phyloP scores from a whole-genome alignment of 208 protist genomes.

The Leishmania guyanensis region DNA sequence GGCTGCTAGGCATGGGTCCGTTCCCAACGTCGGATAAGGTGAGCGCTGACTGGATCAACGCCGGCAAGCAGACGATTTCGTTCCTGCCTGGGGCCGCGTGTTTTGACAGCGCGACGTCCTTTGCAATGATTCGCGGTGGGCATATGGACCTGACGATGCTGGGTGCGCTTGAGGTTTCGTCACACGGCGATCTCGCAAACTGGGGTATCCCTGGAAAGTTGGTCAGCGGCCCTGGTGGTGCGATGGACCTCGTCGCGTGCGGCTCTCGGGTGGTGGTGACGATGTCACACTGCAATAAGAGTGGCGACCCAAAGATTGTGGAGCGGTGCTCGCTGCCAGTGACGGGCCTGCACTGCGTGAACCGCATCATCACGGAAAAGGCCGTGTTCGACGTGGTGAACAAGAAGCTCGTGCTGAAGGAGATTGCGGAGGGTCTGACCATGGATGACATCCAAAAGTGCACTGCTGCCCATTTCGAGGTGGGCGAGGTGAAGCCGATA shows the following conservation, averaged over 20 bases:
- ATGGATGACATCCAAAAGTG: slow-evolving; percentile 92
- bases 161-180: slow-evolving; percentile 94
- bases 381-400: slow-evolving; percentile 95
- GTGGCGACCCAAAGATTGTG: slow-evolving; percentile 95
- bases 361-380: slow-evolving; percentile 97
- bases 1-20: slow-evolving; percentile 93
- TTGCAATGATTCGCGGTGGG: slow-evolving; percentile 97
- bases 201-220: slow-evolving; percentile 98
- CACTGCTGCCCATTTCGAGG: slow-evolving; percentile 74
- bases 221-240: slow-evolving; percentile 97
- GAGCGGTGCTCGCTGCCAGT: slow-evolving; percentile 92
- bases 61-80: slow-evolving; percentile 97
- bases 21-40: slow-evolving; percentile 89
- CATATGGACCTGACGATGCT: slow-evolving; percentile 97
- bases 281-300: slow-evolving; percentile 96
- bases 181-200: slow-evolving; percentile 96
- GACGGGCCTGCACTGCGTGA: slow-evolving; percentile 90
- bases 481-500: slow-evolving; percentile 79
- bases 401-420: slow-evolving; percentile 88
- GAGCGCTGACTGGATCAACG: slow-evolving; percentile 96
- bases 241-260: slow-evolving; percentile 95
- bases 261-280: slow-evolving; percentile 96
- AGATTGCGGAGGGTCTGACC: slow-evolving; percentile 91
- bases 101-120: slow-evolving; percentile 94
- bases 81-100: slow-evolving; percentile 92